These are phyloP conservation scores for Pythium apleroticum DNA, from an alignment of 352 stramenopile genomes.

Conservation along the genomic window DNA sequence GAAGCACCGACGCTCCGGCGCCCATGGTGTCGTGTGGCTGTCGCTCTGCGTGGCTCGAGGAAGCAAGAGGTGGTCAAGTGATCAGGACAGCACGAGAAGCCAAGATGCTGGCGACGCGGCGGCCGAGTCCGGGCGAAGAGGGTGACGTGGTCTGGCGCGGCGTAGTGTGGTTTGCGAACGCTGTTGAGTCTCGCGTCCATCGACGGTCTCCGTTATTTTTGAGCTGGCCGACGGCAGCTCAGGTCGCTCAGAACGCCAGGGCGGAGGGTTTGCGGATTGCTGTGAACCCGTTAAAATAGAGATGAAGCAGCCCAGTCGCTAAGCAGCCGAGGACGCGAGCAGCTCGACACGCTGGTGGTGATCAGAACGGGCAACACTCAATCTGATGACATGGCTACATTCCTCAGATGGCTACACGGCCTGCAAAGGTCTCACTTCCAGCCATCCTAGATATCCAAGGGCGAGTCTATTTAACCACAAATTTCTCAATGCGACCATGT, in stretches of 20 bases:
- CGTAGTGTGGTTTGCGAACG: not conserved
- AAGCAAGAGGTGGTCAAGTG: not conserved
- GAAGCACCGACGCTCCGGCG: constrained; percentile 28
- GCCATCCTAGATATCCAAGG: not conserved
- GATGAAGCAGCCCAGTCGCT: not conserved
- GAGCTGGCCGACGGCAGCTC: not conserved
- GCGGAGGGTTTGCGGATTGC: not conserved
- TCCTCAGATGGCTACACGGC: no score
- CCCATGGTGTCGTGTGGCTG: constrained; percentile 20
- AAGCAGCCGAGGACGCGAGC: constrained; percentile 1
- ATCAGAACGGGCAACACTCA: not conserved
- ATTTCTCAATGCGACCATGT: constrained; percentile 1
- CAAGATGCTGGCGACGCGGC: not conserved
- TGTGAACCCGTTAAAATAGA: not conserved
- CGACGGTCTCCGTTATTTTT: not conserved
- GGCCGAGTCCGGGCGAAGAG: not conserved
- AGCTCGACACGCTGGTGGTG: not conserved
- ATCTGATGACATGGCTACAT: not conserved
- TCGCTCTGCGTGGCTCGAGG: not conserved
- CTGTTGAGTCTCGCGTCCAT: not conserved
- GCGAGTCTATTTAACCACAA: constrained; percentile 7
- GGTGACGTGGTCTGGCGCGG: no score
- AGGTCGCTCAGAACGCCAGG: constrained; percentile 6
- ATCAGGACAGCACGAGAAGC: not conserved
- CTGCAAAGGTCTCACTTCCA: not conserved